Evolutionary conservation across 2,329 filamentous ascomycete genomes (phyloP).

Genomic region (Bipolaris gigantea): DNA sequence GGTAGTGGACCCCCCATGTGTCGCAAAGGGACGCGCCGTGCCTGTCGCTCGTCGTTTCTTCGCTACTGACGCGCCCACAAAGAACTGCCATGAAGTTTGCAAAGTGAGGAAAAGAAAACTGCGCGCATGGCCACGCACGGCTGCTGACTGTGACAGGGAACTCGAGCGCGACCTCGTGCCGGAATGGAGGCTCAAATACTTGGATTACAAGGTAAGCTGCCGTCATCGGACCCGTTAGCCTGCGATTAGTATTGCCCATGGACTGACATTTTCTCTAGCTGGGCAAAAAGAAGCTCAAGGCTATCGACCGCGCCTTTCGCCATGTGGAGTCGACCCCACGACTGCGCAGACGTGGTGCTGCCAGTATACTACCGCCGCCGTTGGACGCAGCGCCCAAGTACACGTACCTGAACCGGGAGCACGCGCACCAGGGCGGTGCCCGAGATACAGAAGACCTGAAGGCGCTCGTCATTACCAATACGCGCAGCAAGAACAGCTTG

Average conservation of each 20-base stretch:
- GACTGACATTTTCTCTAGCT: conserved; percentile 43
- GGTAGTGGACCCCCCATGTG: not conserved
- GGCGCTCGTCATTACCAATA: conserved; percentile 29
- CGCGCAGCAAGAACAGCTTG: conserved; percentile 22
- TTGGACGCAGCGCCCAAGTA: conserved; percentile 46
- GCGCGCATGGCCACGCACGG: not conserved
- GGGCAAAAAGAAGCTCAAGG: conserved; percentile 92
- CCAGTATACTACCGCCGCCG: conserved; percentile 39
- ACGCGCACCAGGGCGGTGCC: conserved; percentile 20
- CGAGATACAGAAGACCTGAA: conserved; percentile 31
- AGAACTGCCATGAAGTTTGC: conserved; percentile 60
- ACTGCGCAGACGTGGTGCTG: conserved; percentile 41
- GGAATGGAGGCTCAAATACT: conserved; percentile 92
- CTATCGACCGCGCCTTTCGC: conserved; percentile 71
- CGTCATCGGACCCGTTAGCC: conserved; percentile 11
- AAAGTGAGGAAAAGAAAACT: conserved; percentile 52
- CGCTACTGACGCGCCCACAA: conserved; percentile 14
- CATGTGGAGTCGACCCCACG: conserved; percentile 58
- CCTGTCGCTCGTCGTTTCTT: not conserved
- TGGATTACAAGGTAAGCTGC: conserved; percentile 78
- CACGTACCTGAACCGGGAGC: conserved; percentile 46
- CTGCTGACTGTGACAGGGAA: conserved; percentile 56
- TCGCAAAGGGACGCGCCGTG: not conserved
- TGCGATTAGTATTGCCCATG: conserved; percentile 9
- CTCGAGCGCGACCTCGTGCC: conserved; percentile 86